Evolutionary conservation across 2,329 filamentous ascomycete species (phyloP).

Genomic region (Monosporascus sp.): DNA sequence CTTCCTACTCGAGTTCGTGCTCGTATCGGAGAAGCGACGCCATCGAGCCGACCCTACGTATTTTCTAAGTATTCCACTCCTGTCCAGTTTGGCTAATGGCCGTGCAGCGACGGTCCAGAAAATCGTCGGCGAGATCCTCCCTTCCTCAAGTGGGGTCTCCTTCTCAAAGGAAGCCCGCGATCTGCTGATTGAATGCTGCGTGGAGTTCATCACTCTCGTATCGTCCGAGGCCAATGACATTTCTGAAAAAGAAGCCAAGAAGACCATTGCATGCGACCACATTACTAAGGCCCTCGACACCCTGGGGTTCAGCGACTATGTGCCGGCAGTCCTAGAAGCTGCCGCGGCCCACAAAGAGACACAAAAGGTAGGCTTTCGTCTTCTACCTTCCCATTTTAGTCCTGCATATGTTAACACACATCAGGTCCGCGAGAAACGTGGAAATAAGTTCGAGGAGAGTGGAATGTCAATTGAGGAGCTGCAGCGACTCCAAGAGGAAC

Average conservation of each 20-base stretch:
- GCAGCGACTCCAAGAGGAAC: constrained; percentile 80
- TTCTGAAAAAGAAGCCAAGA: constrained; percentile 97
- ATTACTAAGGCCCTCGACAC: constrained; percentile 92
- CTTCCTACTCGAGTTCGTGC: no score
- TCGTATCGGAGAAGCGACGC: no score
- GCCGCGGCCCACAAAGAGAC: constrained; percentile 72
- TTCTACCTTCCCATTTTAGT: not conserved
- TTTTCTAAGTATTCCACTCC: not conserved
- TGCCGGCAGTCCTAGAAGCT: constrained; percentile 64
- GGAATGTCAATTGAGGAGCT: constrained; percentile 89
- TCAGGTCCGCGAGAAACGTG: constrained; percentile 91
- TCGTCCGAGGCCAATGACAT: constrained; percentile 99
- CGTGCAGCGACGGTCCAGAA: constrained; percentile 62
- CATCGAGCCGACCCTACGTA: no score
- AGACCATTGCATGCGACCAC: constrained; percentile 97
- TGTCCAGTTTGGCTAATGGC: constrained; percentile 20
- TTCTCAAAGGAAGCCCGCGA: constrained; percentile 96
- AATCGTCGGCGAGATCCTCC: constrained; percentile 92
- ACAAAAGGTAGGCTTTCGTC: constrained; percentile 62
- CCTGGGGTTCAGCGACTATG: constrained; percentile 88
- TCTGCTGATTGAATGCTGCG: constrained; percentile 94
- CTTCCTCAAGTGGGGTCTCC: constrained; percentile 66
- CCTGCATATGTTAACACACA: constrained; percentile 6
- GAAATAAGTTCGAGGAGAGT: constrained; percentile 93
- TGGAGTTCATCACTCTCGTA: constrained; percentile 97